Conservation (phyloP, 1,284 basidiomycete genomes). For the Marasmius fiardii region DNA sequence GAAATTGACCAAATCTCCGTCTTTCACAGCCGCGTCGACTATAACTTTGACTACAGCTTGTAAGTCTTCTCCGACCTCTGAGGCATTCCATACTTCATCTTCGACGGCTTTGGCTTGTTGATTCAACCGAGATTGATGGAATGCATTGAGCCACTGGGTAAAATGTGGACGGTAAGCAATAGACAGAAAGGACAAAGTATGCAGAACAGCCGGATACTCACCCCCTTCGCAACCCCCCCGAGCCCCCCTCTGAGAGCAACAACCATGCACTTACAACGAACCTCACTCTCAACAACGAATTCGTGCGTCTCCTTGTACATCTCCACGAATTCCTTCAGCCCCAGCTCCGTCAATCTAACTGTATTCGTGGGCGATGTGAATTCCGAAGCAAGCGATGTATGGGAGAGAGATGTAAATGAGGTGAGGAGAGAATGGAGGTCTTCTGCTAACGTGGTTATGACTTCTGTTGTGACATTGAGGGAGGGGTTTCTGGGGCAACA, state of each 20-base stretch:
- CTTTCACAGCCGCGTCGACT: conserved; percentile 78
- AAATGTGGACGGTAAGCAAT: neutral
- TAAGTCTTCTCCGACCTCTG: conserved; percentile 65
- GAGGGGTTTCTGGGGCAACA: neutral
- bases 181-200: conserved; percentile 1
- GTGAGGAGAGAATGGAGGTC: conserved; percentile 59
- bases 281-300: conserved; percentile 87
- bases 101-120: conserved; percentile 88
- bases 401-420: conserved; percentile 82
- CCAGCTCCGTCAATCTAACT: conserved; percentile 71
- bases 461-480: neutral
- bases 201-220: conserved; percentile 32
- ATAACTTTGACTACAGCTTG: conserved; percentile 77
- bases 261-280: conserved; percentile 86
- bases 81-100: conserved; percentile 85
- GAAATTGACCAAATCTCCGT: conserved; percentile 62
- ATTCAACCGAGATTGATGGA: conserved; percentile 83
- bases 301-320: conserved; percentile 86
- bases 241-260: conserved; percentile 84
- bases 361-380: conserved; percentile 54
- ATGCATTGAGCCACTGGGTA: conserved; percentile 71
- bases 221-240: conserved; percentile 54
- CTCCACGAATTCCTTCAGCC: conserved; percentile 72
- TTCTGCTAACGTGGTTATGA: conserved; percentile 45
- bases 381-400: conserved; percentile 68